These are phyloP conservation scores for Trifolium dubium DNA, from an alignment of 306 rosid genomes.

Conservation along the genomic window DNA sequence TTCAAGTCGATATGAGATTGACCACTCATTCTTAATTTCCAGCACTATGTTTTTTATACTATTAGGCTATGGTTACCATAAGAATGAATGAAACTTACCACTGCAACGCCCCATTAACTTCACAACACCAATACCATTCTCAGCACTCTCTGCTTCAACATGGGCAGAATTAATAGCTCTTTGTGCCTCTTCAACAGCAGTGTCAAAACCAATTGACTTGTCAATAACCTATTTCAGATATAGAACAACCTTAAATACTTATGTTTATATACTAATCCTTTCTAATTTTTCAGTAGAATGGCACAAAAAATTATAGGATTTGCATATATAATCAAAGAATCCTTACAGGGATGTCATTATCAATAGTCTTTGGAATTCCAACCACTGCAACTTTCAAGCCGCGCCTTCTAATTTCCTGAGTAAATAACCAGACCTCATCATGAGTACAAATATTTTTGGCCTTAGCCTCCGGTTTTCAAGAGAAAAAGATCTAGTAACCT, in stretches of 20 bases:
- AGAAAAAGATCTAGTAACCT: neutral
- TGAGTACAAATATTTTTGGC: neutral
- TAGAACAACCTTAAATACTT: slow-evolving; percentile 13
- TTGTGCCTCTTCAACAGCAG: slow-evolving; percentile 66
- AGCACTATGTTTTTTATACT: neutral
- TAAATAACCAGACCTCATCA: slow-evolving; percentile 2
- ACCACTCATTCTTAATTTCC: neutral
- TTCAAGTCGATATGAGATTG: neutral
- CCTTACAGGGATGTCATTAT: slow-evolving; percentile 88
- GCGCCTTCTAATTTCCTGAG: slow-evolving; percentile 80
- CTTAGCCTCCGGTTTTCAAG: neutral
- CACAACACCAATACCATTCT: slow-evolving; percentile 72
- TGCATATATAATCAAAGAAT: slow-evolving; percentile 9
- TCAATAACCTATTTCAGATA: slow-evolving; percentile 65
- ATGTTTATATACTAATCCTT: neutral
- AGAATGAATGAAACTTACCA: slow-evolving; percentile 55
- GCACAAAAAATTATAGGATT: neutral
- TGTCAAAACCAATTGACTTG: slow-evolving; percentile 84
- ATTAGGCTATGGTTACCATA: slow-evolving; percentile 20
- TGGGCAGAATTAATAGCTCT: slow-evolving; percentile 62
- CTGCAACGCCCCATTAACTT: slow-evolving; percentile 78
- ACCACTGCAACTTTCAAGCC: slow-evolving; percentile 84
- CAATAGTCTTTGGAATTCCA: slow-evolving; percentile 98
- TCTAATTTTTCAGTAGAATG: neutral
- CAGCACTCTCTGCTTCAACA: slow-evolving; percentile 72